phyloP scores from a whole-genome alignment of 2,329 filamentous ascomycete species.

The Diplocarpon rosae region DNA sequence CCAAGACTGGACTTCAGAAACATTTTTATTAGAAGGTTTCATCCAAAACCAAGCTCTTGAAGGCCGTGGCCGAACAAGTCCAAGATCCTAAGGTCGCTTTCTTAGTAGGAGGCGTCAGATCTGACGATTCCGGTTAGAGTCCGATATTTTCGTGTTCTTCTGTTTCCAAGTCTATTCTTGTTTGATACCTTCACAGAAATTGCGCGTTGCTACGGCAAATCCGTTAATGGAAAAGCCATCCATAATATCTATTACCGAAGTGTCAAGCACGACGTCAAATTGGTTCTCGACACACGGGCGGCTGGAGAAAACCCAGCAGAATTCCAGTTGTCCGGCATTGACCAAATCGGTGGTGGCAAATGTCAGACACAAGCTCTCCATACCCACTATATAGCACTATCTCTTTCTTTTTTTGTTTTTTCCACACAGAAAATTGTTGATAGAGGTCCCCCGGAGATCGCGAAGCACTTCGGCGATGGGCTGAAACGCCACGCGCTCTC shows the following conservation, averaged over 20 bases:
- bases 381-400: not conserved
- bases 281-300: slow-evolving; percentile 5
- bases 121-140: too few relatives aligned
- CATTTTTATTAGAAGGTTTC: slow-evolving; percentile 4
- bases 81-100: slow-evolving; percentile 1
- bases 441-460: slow-evolving; percentile 4
- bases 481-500: slow-evolving; percentile 9
- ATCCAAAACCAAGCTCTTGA: slow-evolving; percentile 8
- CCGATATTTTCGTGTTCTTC: too few relatives aligned
- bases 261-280: slow-evolving; percentile 8
- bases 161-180: too few relatives aligned
- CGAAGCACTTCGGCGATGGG: slow-evolving; percentile 7
- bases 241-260: slow-evolving; percentile 4
- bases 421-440: too few relatives aligned
- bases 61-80: slow-evolving; percentile 1
- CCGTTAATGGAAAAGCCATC: slow-evolving; percentile 6
- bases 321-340: slow-evolving; percentile 4
- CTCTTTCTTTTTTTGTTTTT: not conserved
- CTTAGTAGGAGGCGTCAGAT: too few relatives aligned
- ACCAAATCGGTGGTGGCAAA: slow-evolving; percentile 4
- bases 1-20: slow-evolving; percentile 1
- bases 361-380: slow-evolving; percentile 2
- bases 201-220: slow-evolving; percentile 10
- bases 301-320: slow-evolving; percentile 8
- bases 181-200: slow-evolving; percentile 5